phyloP scores from a whole-genome alignment of 345 rosid genomes.

The Linum trigynum region DNA sequence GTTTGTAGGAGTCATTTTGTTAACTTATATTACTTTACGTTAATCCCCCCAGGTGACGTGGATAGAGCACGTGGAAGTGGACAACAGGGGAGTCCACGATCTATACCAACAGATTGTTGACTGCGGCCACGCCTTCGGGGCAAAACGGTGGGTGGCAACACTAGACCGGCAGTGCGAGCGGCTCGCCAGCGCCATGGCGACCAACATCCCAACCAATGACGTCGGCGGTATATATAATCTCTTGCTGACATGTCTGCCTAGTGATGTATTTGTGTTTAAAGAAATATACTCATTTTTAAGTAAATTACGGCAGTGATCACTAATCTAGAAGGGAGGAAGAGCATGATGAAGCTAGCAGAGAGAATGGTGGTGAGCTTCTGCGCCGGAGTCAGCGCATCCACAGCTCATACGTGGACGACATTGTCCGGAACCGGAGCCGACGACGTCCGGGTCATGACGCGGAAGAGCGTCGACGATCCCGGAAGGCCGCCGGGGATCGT shows the following conservation, averaged over 20 bases:
- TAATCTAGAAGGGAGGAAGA: slow-evolving; percentile 56
- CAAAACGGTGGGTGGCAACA: slow-evolving; percentile 80
- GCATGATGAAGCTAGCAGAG: slow-evolving; percentile 70
- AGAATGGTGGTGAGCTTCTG: slow-evolving; percentile 74
- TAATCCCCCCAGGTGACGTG: slow-evolving; percentile 53
- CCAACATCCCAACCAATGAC: slow-evolving; percentile 43
- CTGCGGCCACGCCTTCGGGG: slow-evolving; percentile 75
- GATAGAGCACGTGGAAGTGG: slow-evolving; percentile 90
- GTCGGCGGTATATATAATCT: slow-evolving; percentile 27
- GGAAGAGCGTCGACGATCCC: slow-evolving; percentile 66
- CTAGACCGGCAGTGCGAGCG: slow-evolving; percentile 78
- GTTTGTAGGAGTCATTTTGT: no score
- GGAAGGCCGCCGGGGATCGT: slow-evolving; percentile 82
- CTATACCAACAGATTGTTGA: slow-evolving; percentile 50
- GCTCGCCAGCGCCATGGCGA: slow-evolving; percentile 58
- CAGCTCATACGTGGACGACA: slow-evolving; percentile 62
- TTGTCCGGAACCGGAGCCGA: slow-evolving; percentile 56
- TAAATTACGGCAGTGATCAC: slow-evolving; percentile 38
- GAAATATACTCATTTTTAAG: not conserved
- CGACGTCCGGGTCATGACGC: slow-evolving; percentile 70
- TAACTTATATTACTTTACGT: not conserved
- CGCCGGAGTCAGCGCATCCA: slow-evolving; percentile 63
- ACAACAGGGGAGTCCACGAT: slow-evolving; percentile 54
- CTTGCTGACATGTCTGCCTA: not conserved
- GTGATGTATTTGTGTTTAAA: not conserved